Conservation (phyloP, 306 rosid genomes). For the Pterocarpus santalinus region DNA sequence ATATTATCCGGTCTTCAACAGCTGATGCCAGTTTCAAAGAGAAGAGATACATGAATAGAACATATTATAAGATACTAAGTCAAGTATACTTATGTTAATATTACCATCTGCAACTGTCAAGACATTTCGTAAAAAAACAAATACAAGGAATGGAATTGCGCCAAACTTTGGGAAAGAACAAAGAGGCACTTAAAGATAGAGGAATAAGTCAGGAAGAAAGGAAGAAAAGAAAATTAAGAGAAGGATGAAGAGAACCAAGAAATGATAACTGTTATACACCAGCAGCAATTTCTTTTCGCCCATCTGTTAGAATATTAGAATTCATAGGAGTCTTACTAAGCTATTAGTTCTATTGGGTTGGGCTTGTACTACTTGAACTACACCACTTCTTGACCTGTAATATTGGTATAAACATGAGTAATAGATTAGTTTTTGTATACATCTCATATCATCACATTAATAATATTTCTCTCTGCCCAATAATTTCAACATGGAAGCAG, state of each 20-base stretch:
- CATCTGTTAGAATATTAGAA: neutral
- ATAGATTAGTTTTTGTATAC: neutral
- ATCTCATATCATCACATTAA: neutral
- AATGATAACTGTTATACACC: neutral
- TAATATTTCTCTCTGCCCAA: neutral
- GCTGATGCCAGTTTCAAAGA: no score
- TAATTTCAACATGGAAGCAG: neutral
- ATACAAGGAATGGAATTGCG: no score
- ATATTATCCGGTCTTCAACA: no score
- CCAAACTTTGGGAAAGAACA: no score
- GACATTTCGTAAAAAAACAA: no score
- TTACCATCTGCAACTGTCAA: no score
- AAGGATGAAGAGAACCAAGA: neutral
- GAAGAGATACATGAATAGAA: no score
- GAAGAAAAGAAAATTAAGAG: neutral
- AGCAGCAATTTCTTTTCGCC: neutral
- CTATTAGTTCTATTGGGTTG: neutral
- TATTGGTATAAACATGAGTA: no score
- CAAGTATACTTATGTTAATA: no score
- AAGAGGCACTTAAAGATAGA: no score
- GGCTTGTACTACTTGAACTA: neutral
- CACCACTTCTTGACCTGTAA: no score
- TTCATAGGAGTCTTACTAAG: neutral
- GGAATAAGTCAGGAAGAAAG: neutral
- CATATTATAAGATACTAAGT: no score